These are phyloP conservation scores for Cerioporus squamosus DNA, from an alignment of 1,284 basidiomycete genomes.

Conservation along the genomic window DNA sequence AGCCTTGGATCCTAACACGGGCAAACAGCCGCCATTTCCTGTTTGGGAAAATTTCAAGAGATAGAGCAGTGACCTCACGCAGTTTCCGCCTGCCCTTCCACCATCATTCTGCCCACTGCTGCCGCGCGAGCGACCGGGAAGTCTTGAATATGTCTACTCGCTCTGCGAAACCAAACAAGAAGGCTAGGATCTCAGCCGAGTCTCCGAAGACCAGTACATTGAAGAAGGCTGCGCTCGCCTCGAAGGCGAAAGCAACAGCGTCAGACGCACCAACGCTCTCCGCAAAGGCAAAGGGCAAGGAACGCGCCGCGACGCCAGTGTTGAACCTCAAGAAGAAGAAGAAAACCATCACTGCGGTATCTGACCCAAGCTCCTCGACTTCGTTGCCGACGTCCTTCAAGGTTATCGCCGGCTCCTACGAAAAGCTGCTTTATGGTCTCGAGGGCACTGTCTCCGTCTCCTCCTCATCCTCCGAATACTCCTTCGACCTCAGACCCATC, in stretches of 20 bases:
- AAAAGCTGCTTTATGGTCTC: conserved; percentile 93
- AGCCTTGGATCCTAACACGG: conserved; percentile 28
- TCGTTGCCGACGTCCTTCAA: conserved; percentile 68
- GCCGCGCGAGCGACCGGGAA: too few species aligned
- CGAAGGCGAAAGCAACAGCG: neutral
- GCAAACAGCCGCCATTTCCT: conserved; percentile 27
- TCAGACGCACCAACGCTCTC: conserved; percentile 2
- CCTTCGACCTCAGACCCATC: conserved; percentile 72
- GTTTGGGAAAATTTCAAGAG: conserved; percentile 27
- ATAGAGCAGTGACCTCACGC: too few species aligned
- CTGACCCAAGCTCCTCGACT: conserved; percentile 20
- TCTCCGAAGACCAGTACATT: neutral
- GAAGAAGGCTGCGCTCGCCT: conserved; percentile 1
- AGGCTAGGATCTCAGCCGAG: conserved; percentile 8
- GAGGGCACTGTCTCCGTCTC: conserved; percentile 67
- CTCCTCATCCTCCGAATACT: conserved; percentile 38
- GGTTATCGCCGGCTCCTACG: conserved; percentile 91
- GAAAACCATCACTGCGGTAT: neutral
- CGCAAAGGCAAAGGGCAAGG: conserved; percentile 26
- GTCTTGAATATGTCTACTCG: conserved; percentile 1
- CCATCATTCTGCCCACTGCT: too few species aligned
- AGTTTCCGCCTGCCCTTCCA: too few species aligned
- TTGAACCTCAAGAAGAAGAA: conserved; percentile 9
- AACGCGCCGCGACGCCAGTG: conserved; percentile 16
- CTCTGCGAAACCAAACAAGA: conserved; percentile 18